Evolutionary conservation across 257 asterid species (phyloP).

Genomic region (Solanum chmielewskii): DNA sequence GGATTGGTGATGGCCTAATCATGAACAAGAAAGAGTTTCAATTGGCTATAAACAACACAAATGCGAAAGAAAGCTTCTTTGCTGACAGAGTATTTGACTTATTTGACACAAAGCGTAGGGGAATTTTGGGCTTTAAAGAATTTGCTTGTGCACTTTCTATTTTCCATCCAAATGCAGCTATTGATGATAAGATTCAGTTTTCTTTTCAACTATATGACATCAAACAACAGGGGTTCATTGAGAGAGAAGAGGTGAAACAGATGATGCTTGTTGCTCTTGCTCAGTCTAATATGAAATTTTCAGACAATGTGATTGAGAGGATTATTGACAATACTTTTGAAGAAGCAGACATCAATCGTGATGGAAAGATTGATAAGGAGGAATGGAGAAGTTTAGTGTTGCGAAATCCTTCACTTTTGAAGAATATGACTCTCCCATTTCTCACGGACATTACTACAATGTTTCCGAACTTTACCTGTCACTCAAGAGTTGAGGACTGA

Average conservation of each 20-base stretch:
- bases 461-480: not conserved
- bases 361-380: conserved; percentile 85
- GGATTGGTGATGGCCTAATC: conserved; percentile 88
- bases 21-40: conserved; percentile 91
- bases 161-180: conserved; percentile 95
- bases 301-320: not conserved
- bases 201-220: conserved; percentile 95
- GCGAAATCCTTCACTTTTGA: conserved; percentile 81
- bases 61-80: conserved; percentile 85
- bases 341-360: conserved; percentile 92
- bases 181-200: conserved; percentile 92
- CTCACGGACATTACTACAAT: not conserved
- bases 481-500: not conserved
- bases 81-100: conserved; percentile 98
- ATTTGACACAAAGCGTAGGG: conserved; percentile 90
- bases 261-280: not conserved
- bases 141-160: conserved; percentile 95
- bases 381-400: conserved; percentile 86
- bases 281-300: not conserved
- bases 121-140: conserved; percentile 94
- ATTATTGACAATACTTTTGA: conserved; percentile 32
- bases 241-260: conserved; percentile 80
- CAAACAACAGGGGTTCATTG: conserved; percentile 25
- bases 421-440: conserved; percentile 66
- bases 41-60: conserved; percentile 86